A percentile compares a stretch with the other conserved stretches of the same genome.
Evolutionary conservation across 106 monocot species (phyloP).

Genomic region (Ottelia alismoides): DNA sequence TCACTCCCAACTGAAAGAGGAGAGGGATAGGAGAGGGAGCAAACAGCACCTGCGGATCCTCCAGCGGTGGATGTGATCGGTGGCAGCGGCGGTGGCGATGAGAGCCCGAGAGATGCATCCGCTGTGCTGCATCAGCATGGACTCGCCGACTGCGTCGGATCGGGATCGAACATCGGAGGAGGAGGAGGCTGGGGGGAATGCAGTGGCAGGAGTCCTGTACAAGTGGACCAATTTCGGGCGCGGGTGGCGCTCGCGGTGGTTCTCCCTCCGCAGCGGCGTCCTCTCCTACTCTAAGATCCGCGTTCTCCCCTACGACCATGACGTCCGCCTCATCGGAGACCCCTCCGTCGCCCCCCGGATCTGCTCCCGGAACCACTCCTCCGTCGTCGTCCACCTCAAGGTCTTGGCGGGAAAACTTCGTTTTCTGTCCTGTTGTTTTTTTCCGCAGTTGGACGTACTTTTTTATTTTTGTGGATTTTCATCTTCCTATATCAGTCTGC

Average conservation of each 20-base stretch:
- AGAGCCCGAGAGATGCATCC: neutral
- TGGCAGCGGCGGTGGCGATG: neutral
- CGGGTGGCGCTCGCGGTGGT: conserved; percentile 33
- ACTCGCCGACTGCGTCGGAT: neutral
- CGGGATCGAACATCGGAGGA: neutral
- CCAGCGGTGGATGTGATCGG: too few species aligned
- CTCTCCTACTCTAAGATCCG: conserved; percentile 44
- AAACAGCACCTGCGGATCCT: too few species aligned
- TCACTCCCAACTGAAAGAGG: too few species aligned
- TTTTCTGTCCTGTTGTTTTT: too few species aligned
- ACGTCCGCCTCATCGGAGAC: conserved; percentile 27
- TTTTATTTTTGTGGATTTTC: too few species aligned
- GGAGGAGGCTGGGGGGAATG: neutral
- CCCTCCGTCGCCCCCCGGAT: too few species aligned
- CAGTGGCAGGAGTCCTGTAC: conserved; percentile 13
- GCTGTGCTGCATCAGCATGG: conserved; percentile 2
- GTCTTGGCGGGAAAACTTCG: too few species aligned
- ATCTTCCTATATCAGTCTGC: too few species aligned
- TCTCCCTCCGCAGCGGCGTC: conserved; percentile 27
- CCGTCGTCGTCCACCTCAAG: conserved; percentile 35
- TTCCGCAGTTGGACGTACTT: too few species aligned
- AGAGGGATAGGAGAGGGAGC: too few species aligned
- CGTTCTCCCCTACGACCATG: too few species aligned
- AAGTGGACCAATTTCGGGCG: conserved; percentile 53
- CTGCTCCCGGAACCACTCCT: conserved; percentile 1